Conservation (phyloP, 2,329 filamentous ascomycete species). For the Aspergillus ruber region DNA sequence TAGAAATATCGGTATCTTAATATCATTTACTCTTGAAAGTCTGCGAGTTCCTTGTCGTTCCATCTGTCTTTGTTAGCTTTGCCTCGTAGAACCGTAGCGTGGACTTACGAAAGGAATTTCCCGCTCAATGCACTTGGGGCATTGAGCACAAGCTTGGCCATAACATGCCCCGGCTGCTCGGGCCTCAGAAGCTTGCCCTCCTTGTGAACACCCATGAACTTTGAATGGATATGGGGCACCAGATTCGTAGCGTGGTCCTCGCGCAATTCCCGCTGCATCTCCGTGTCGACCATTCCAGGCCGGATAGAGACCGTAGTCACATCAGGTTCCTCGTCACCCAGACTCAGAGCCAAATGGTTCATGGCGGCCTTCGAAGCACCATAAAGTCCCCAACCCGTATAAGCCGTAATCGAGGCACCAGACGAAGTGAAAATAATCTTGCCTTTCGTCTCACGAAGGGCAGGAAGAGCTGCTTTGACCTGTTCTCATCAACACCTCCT, state of each 20-base stretch:
- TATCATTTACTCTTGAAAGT: conserved; percentile 34
- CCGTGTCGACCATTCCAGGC: conserved; percentile 31
- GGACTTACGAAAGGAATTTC: conserved; percentile 53
- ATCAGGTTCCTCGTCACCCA: conserved; percentile 24
- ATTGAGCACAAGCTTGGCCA: conserved; percentile 67
- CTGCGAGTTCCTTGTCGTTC: conserved; percentile 38
- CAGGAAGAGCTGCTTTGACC: conserved; percentile 26
- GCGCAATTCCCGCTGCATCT: conserved; percentile 56
- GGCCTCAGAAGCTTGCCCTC: conserved; percentile 68
- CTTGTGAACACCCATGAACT: conserved; percentile 65
- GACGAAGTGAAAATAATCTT: conserved; percentile 33
- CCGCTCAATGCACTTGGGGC: conserved; percentile 66
- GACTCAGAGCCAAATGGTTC: conserved; percentile 24
- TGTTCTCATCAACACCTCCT: conserved; percentile 4
- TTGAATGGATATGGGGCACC: conserved; percentile 51
- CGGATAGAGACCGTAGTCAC: conserved; percentile 22
- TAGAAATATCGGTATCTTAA: conserved; percentile 9
- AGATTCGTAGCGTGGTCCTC: conserved; percentile 60
- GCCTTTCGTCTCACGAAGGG: conserved; percentile 28
- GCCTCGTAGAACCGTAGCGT: conserved; percentile 1
- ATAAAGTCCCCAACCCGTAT: conserved; percentile 31
- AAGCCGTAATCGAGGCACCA: conserved; percentile 25
- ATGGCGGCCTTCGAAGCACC: conserved; percentile 32
- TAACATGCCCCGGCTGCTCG: conserved; percentile 78
- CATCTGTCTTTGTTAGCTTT: conserved; percentile 33